Evolutionary conservation across 2,329 filamentous ascomycete genomes (phyloP).

Genomic region (Lojkania enalia): DNA sequence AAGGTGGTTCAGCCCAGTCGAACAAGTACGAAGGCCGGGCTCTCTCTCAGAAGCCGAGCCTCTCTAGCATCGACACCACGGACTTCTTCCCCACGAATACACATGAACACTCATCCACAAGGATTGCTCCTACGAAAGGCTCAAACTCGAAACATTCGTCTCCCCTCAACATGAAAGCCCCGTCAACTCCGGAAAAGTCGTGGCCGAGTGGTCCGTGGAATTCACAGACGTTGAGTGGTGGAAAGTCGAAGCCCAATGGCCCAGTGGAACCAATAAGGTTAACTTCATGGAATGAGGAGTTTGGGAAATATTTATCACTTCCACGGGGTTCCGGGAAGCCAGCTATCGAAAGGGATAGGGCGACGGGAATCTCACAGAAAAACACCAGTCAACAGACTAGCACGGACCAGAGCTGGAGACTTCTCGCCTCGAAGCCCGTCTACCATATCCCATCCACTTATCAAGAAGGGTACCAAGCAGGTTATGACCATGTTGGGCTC

Average conservation of each 20-base stretch:
- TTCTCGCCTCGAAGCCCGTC: constrained; percentile 21
- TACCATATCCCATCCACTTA: constrained; percentile 37
- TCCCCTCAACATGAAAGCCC: constrained; percentile 22
- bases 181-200: constrained; percentile 41
- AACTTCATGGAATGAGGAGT: constrained; percentile 36
- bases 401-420: constrained; percentile 28
- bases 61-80: constrained; percentile 46
- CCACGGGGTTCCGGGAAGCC: background rate
- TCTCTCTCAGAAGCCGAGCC: constrained; percentile 40
- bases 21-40: constrained; percentile 15
- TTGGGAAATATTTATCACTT: constrained; percentile 21
- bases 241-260: constrained; percentile 19
- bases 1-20: constrained; percentile 10
- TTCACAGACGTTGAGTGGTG: background rate
- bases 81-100: constrained; percentile 49
- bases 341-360: background rate
- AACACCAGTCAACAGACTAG: constrained; percentile 21
- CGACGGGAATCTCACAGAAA: constrained; percentile 9
- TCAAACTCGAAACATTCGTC: constrained; percentile 17
- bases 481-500: constrained; percentile 40
- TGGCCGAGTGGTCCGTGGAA: constrained; percentile 44
- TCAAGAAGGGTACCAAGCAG: constrained; percentile 44
- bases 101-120: constrained; percentile 45
- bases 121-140: constrained; percentile 28
- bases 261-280: constrained; percentile 21